A percentile compares a stretch with the other conserved stretches of the same genome.
Evolutionary conservation across 2,329 filamentous ascomycete genomes (phyloP).

Genomic region (Scorias spongiosa): DNA sequence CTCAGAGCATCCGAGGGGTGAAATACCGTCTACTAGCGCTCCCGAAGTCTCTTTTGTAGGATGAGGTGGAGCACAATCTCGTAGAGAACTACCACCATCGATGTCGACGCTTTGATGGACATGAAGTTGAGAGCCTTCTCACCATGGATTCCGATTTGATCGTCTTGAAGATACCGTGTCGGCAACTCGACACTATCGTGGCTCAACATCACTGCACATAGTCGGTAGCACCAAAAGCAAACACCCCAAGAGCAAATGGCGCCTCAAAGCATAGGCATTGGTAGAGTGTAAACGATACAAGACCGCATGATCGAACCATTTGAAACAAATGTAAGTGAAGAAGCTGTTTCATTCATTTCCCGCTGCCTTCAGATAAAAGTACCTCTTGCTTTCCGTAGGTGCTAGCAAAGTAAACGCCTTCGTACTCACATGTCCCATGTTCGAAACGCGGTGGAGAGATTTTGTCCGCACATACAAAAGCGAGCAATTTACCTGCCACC

Average conservation of each 20-base stretch:
- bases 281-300: neutral
- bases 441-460: neutral
- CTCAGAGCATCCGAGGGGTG: too few relatives aligned
- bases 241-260: neutral
- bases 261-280: neutral
- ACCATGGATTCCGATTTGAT: neutral
- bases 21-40: too few relatives aligned
- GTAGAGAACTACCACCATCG: too few relatives aligned
- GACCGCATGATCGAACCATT: neutral
- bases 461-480: neutral
- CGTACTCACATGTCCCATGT: neutral
- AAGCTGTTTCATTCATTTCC: neutral
- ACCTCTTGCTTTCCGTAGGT: neutral
- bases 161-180: neutral
- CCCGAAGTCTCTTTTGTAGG: too few relatives aligned
- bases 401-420: neutral
- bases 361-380: neutral
- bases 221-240: neutral
- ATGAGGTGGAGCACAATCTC: too few relatives aligned
- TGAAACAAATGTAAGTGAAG: neutral
- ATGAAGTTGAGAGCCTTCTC: too few relatives aligned
- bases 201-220: neutral
- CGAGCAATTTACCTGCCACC: slow-evolving; percentile 11
- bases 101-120: too few relatives aligned
- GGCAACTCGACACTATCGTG: neutral